phyloP scores from a whole-genome alignment of 2,329 filamentous ascomycete species.

The Fusarium sp. region DNA sequence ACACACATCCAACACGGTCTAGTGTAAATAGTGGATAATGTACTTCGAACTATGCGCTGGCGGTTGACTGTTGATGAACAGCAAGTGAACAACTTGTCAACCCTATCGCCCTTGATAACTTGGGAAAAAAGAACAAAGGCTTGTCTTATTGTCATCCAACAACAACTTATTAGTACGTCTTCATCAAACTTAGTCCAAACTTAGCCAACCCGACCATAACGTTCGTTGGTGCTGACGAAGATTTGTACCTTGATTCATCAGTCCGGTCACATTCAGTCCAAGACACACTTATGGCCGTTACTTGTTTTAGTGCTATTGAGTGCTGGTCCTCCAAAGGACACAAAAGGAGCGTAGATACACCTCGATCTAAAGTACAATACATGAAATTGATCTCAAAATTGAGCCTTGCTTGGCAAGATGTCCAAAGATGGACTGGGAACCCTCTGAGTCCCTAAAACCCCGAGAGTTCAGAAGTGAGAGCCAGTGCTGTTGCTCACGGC shows the following conservation, averaged over 20 bases:
- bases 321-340: neutral
- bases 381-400: conserved; percentile 34
- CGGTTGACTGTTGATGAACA: neutral
- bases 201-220: neutral
- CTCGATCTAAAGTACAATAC: conserved; percentile 36
- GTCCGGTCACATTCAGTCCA: neutral
- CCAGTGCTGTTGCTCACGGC: neutral
- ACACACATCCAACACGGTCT: neutral
- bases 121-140: neutral
- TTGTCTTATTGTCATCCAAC: neutral
- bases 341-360: conserved; percentile 33
- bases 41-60: neutral
- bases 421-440: conserved; percentile 20
- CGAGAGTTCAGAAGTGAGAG: conserved; percentile 1
- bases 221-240: neutral
- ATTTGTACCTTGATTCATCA: neutral
- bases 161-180: neutral
- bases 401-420: conserved; percentile 30
- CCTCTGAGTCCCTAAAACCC: conserved; percentile 5
- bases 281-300: neutral
- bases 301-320: conserved; percentile 3
- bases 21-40: neutral
- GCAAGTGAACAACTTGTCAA: neutral
- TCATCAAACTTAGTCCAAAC: neutral
- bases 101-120: neutral